These are phyloP conservation scores for Eucalyptus lansdowneana DNA, from an alignment of 345 rosid species.

Conservation along the genomic window DNA sequence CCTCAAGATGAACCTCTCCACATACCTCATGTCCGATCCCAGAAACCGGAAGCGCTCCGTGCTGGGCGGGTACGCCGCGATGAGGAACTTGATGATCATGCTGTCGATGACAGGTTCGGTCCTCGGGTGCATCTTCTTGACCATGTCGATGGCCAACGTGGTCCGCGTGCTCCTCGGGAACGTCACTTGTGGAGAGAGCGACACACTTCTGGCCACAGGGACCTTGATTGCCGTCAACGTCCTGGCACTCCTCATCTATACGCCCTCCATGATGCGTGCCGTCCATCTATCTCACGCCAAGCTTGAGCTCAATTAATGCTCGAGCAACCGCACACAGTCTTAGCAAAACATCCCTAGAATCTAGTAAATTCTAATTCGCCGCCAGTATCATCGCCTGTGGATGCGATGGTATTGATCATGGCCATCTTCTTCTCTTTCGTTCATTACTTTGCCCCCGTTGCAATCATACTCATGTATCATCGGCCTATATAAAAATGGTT, in stretches of 20 bases:
- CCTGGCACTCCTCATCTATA: slow-evolving; percentile 1
- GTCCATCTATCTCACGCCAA: background rate
- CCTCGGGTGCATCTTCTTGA: slow-evolving; percentile 3
- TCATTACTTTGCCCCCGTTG: background rate
- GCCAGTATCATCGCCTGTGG: background rate
- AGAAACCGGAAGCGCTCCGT: fast-evolving
- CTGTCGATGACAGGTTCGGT: slow-evolving; percentile 1
- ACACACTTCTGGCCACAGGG: background rate
- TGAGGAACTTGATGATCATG: background rate
- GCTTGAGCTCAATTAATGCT: background rate
- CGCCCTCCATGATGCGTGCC: background rate
- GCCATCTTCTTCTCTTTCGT: background rate
- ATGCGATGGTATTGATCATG: background rate
- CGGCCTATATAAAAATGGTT: background rate
- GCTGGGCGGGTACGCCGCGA: fast-evolving
- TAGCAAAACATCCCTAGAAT: background rate
- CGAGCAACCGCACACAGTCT: background rate
- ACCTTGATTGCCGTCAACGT: slow-evolving; percentile 2
- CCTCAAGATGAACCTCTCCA: background rate
- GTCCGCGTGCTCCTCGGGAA: slow-evolving; percentile 20
- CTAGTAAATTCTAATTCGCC: background rate
- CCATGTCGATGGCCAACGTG: slow-evolving; percentile 11
- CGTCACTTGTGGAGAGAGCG: slow-evolving; percentile 1
- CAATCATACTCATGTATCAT: background rate
- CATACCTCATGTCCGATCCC: background rate